Evolutionary conservation across 176 grass and related monocot species (phyloP).

Genomic region (Lolium perenne): DNA sequence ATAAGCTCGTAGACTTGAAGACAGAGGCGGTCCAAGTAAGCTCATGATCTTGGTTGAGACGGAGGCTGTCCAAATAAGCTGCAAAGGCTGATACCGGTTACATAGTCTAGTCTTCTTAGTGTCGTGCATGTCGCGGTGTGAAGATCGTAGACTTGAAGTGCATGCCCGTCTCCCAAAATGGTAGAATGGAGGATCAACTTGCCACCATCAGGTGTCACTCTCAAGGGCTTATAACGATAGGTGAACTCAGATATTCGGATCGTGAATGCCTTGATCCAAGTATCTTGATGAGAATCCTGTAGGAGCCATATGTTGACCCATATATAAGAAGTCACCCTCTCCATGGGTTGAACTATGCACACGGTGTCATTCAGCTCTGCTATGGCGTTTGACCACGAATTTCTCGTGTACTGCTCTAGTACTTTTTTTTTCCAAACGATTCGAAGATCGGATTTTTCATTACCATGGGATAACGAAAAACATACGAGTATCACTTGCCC

Average conservation of each 20-base stretch:
- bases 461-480: no score
- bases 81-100: no score
- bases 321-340: background rate
- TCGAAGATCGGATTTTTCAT: no score
- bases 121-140: no score
- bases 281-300: background rate
- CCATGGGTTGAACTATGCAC: background rate
- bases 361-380: background rate
- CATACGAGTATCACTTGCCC: no score
- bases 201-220: background rate
- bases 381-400: background rate
- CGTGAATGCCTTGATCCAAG: background rate
- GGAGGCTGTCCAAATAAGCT: background rate
- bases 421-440: background rate
- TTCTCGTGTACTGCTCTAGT: background rate
- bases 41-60: background rate
- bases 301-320: background rate
- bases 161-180: no score
- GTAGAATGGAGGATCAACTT: background rate
- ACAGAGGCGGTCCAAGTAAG: no score
- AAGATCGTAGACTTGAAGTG: no score
- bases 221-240: background rate
- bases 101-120: no score
- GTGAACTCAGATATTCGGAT: background rate
- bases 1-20: no score